Conservation (phyloP, 306 rosid genomes). For the Heteromeles arbutifolia region DNA sequence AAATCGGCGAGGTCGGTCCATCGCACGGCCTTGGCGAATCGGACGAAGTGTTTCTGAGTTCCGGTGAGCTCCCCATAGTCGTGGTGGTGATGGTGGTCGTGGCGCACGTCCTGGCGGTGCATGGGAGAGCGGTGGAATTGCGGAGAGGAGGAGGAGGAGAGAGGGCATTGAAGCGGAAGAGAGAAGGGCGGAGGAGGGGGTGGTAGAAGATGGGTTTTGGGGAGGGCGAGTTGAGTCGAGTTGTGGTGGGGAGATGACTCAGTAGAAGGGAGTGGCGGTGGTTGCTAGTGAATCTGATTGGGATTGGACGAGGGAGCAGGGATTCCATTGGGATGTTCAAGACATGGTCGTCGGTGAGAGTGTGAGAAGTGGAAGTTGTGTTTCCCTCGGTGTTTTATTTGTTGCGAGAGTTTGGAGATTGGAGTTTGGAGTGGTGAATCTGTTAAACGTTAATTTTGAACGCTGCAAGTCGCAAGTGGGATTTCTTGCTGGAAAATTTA, state of each 20-base stretch:
- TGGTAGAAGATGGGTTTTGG: slow-evolving; percentile 17
- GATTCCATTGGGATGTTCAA: slow-evolving; percentile 38
- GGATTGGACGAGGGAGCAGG: slow-evolving; percentile 23
- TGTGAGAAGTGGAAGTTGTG: too few species aligned
- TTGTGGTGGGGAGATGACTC: slow-evolving; percentile 7
- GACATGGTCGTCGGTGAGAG: too few species aligned
- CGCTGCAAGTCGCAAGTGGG: not conserved
- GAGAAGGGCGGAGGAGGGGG: slow-evolving; percentile 11
- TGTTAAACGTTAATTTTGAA: not conserved
- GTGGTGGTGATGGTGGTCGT: slow-evolving; percentile 37
- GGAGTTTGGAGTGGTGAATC: too few species aligned
- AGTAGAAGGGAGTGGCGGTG: slow-evolving; percentile 27
- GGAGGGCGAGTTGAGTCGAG: slow-evolving; percentile 33
- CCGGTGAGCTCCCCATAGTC: slow-evolving; percentile 41
- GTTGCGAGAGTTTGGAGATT: not conserved
- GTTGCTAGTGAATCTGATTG: slow-evolving; percentile 30
- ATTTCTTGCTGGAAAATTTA: not conserved
- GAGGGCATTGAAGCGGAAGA: slow-evolving; percentile 19
- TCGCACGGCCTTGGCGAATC: slow-evolving; percentile 64
- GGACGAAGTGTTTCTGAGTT: slow-evolving; percentile 53
- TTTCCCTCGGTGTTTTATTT: not conserved
- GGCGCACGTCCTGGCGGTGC: slow-evolving; percentile 30
- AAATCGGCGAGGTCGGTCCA: slow-evolving; percentile 75
- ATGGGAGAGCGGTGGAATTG: slow-evolving; percentile 29
- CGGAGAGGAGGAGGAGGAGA: slow-evolving; percentile 12